Percentiles rank a stretch among this genome's conserved stretches.
phyloP scores from a whole-genome alignment of 371 early-diverging fungal genomes.

The Mortierella sp. region DNA sequence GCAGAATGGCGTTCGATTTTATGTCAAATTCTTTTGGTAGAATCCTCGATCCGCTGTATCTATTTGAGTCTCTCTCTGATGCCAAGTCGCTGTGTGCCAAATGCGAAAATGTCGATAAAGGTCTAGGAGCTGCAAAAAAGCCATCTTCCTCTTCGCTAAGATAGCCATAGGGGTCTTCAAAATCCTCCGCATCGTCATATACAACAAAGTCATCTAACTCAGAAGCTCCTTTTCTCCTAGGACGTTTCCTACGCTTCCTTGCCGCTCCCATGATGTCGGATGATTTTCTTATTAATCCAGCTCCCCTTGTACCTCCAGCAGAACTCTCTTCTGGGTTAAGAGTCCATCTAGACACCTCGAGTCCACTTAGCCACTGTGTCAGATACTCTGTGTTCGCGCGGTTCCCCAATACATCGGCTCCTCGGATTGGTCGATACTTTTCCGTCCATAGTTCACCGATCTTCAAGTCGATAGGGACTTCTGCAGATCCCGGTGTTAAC shows the following conservation, averaged over 20 bases:
- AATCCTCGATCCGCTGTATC: not conserved
- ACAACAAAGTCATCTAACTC: slow-evolving; percentile 49
- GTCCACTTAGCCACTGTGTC: slow-evolving; percentile 48
- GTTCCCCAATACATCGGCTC: slow-evolving; percentile 46
- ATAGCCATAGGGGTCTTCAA: slow-evolving; percentile 41
- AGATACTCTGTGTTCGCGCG: slow-evolving; percentile 45
- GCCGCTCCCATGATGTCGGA: slow-evolving; percentile 29
- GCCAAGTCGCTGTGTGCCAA: slow-evolving; percentile 11
- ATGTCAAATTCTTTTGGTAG: slow-evolving; percentile 49
- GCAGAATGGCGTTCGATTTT: slow-evolving; percentile 69
- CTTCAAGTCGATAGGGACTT: slow-evolving; percentile 29
- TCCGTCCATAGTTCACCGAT: slow-evolving; percentile 50
- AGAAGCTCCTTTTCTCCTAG: slow-evolving; percentile 26
- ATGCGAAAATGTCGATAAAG: slow-evolving; percentile 27
- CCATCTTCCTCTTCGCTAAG: slow-evolving; percentile 37
- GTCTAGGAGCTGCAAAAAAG: slow-evolving; percentile 18
- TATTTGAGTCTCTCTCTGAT: not conserved
- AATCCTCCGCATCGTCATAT: slow-evolving; percentile 40
- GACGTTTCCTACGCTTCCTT: slow-evolving; percentile 38
- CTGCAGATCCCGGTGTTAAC: slow-evolving; percentile 15
- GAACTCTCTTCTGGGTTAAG: slow-evolving; percentile 43
- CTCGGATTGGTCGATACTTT: slow-evolving; percentile 42
- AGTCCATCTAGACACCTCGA: slow-evolving; percentile 55
- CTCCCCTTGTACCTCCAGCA: not conserved
- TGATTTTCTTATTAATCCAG: slow-evolving; percentile 11